Conservation (phyloP, 2,329 filamentous ascomycete genomes). For the Xylaria sp. region DNA sequence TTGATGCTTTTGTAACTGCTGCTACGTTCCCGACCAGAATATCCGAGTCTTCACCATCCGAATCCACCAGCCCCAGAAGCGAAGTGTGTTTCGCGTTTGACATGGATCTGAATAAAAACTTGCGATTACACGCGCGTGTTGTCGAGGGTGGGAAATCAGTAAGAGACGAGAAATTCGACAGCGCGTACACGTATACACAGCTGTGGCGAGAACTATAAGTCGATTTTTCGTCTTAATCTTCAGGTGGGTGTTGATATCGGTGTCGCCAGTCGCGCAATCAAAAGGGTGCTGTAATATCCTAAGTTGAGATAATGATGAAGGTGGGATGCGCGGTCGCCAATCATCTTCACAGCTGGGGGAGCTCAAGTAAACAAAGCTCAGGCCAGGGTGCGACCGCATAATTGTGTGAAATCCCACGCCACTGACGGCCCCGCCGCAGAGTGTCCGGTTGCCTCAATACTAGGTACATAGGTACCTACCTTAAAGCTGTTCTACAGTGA, state of each 20-base stretch:
- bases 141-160: background rate
- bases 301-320: conserved; percentile 10
- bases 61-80: conserved; percentile 28
- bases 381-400: background rate
- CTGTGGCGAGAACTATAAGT: background rate
- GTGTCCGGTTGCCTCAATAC: background rate
- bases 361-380: conserved; percentile 23
- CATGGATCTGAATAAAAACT: conserved; percentile 23
- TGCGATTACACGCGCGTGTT: conserved; percentile 2
- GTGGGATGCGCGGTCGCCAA: conserved; percentile 23
- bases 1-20: conserved; percentile 8
- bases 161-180: conserved; percentile 5
- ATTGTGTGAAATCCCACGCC: background rate
- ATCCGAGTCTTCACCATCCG: conserved; percentile 28
- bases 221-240: background rate
- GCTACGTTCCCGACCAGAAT: conserved; percentile 13
- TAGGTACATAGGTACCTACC: background rate
- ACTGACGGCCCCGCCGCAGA: background rate
- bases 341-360: conserved; percentile 7
- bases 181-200: conserved; percentile 11
- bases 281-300: conserved; percentile 4
- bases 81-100: conserved; percentile 22
- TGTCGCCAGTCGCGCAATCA: conserved; percentile 11
- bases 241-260: background rate
- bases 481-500: no score